These are phyloP conservation scores for Parastagonospora avenae DNA, from an alignment of 2,329 filamentous ascomycete species.

Conservation along the genomic window DNA sequence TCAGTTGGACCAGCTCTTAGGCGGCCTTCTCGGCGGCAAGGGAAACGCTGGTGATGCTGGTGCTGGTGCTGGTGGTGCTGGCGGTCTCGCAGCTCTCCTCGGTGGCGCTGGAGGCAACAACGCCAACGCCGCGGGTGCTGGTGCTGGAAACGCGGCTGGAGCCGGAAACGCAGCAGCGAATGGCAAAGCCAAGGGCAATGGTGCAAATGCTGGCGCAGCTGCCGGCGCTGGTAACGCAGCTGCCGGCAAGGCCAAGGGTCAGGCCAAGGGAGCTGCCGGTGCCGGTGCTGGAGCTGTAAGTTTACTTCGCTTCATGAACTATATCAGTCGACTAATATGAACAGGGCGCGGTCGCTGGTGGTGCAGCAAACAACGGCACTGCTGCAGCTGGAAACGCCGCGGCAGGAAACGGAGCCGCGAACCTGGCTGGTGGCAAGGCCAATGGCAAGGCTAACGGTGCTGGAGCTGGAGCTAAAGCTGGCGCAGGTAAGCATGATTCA, in stretches of 20 bases:
- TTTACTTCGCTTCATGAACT: no score
- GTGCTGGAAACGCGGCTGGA: neutral
- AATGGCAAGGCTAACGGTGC: slow-evolving; percentile 4
- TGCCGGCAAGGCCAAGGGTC: slow-evolving; percentile 5
- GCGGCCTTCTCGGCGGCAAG: slow-evolving; percentile 17
- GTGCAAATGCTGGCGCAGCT: neutral
- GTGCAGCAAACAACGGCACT: neutral
- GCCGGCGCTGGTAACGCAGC: neutral
- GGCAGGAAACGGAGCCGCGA: neutral
- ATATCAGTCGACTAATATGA: no score
- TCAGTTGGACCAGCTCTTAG: slow-evolving; percentile 33
- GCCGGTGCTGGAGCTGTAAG: no score
- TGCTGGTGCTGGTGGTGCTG: slow-evolving; percentile 11
- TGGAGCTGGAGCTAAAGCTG: neutral
- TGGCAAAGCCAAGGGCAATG: neutral
- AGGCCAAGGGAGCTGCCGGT: neutral
- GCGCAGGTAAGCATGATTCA: no score
- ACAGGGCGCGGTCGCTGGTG: no score
- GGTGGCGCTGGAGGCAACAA: slow-evolving; percentile 7
- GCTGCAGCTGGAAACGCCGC: neutral
- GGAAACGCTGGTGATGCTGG: slow-evolving; percentile 9
- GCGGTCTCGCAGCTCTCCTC: slow-evolving; percentile 13
- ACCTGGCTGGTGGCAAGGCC: slow-evolving; percentile 1
- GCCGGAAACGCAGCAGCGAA: neutral
- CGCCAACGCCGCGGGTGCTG: neutral